A percentile compares a stretch with the other conserved stretches of the same genome.
Evolutionary conservation across 2,329 filamentous ascomycete species (phyloP).

Genomic region (Sarocladium oryzae): DNA sequence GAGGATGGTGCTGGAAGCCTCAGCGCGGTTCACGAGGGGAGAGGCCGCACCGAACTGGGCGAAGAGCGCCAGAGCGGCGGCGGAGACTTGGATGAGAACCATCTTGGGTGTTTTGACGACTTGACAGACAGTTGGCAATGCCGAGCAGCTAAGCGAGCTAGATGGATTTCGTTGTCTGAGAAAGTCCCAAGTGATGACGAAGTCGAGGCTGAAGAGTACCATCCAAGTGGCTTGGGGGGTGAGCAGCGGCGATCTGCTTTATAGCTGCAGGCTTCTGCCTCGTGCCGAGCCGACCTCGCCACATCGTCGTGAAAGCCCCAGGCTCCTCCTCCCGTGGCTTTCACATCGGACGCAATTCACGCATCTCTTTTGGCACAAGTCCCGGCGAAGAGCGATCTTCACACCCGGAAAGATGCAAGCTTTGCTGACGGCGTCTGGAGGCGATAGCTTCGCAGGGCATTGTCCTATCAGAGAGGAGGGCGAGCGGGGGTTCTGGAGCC

Average conservation of each 20-base stretch:
- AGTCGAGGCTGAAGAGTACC: neutral
- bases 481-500: neutral
- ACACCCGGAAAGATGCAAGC: neutral
- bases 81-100: conserved; percentile 6
- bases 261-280: neutral
- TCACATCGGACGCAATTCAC: neutral
- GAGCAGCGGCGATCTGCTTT: neutral
- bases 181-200: neutral
- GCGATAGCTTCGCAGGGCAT: neutral
- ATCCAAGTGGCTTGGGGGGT: neutral
- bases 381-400: neutral
- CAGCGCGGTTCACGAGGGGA: conserved; percentile 19
- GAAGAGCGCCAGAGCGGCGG: conserved; percentile 19
- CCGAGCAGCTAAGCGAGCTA: no score
- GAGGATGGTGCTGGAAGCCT: conserved; percentile 17
- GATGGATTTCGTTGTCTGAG: no score
- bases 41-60: conserved; percentile 19
- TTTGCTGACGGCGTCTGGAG: neutral
- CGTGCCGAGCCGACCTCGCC: neutral
- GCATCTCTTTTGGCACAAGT: neutral
- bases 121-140: no score
- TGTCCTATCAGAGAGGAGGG: conserved; percentile 1
- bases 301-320: no score
- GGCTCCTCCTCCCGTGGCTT: neutral
- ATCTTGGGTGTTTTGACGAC: conserved; percentile 9